These are phyloP conservation scores for Carex scoparia DNA, from an alignment of 176 grass and related monocot species.

Conservation along the genomic window DNA sequence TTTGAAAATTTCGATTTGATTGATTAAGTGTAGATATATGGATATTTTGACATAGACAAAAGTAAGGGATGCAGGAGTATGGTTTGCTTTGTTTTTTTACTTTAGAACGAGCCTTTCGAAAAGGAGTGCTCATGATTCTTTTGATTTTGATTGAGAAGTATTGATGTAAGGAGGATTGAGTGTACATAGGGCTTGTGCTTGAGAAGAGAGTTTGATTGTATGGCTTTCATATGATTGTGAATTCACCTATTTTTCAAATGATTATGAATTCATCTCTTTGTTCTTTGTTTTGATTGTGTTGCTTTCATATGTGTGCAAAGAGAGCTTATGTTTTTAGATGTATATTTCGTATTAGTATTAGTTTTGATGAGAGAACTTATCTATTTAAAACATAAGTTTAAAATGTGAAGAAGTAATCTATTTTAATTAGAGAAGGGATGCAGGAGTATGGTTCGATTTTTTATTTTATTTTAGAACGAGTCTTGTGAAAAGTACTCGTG, in stretches of 20 bases:
- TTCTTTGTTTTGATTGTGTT: not conserved
- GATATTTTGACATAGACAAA: slow-evolving; percentile 2
- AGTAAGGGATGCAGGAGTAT: not conserved
- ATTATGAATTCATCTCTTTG: not conserved
- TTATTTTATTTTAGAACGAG: no score
- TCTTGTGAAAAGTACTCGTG: no score
- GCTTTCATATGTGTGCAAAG: not conserved
- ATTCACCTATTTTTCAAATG: not conserved
- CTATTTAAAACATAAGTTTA: not conserved
- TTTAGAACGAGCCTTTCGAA: not conserved
- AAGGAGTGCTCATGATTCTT: not conserved
- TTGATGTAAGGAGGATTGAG: not conserved
- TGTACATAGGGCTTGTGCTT: not conserved
- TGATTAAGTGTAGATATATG: slow-evolving; percentile 2
- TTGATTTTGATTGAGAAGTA: not conserved
- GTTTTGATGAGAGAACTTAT: not conserved
- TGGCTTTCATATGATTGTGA: not conserved
- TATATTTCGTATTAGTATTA: not conserved
- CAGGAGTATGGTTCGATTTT: no score
- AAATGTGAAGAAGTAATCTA: not conserved
- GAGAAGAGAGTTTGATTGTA: not conserved
- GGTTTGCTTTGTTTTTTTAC: not conserved
- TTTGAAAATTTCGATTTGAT: slow-evolving; percentile 5
- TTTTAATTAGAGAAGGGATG: no score
- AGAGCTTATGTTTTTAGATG: not conserved